Evolutionary conservation across 352 stramenopile species (phyloP).

Genomic region (Phytopythium montanum): DNA sequence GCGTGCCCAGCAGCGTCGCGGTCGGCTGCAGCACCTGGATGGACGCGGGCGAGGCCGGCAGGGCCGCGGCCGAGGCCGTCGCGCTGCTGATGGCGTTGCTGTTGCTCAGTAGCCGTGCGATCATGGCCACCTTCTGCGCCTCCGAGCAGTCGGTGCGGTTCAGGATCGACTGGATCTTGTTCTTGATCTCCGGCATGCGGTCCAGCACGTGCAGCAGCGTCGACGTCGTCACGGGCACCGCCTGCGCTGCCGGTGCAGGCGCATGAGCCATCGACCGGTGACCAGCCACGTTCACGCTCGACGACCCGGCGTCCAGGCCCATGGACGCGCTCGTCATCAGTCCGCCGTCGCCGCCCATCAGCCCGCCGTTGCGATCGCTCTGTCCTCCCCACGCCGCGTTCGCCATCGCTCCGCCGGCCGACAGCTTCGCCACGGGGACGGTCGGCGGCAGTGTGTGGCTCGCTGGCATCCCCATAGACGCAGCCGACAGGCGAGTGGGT

Average conservation of each 20-base stretch:
- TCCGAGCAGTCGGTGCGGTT: slow-evolving; percentile 85
- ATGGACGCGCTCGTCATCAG: slow-evolving; percentile 5
- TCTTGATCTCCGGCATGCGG: slow-evolving; percentile 88
- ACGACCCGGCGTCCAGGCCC: slow-evolving; percentile 10
- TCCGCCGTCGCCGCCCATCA: not conserved
- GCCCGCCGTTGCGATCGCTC: slow-evolving; percentile 4
- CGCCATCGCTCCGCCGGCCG: slow-evolving; percentile 8
- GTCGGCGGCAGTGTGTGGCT: slow-evolving; percentile 12
- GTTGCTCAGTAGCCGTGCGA: slow-evolving; percentile 79
- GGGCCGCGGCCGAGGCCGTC: slow-evolving; percentile 12
- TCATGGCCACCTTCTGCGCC: slow-evolving; percentile 87
- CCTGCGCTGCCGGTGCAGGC: slow-evolving; percentile 9
- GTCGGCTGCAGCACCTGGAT: slow-evolving; percentile 5
- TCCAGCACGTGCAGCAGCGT: slow-evolving; percentile 80
- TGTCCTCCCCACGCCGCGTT: not conserved
- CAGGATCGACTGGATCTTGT: slow-evolving; percentile 87
- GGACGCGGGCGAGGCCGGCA: not conserved
- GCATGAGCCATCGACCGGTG: slow-evolving; percentile 5
- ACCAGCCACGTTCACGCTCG: not conserved
- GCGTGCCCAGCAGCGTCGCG: not conserved
- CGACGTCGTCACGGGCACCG: slow-evolving; percentile 75
- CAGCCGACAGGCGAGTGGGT: slow-evolving; percentile 2
- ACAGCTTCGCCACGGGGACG: slow-evolving; percentile 8
- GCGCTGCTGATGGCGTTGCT: slow-evolving; percentile 73
- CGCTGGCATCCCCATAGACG: slow-evolving; percentile 4